These are phyloP conservation scores for Aspergillus thermomutatus DNA, from an alignment of 2,329 filamentous ascomycete genomes.

Conservation along the genomic window DNA sequence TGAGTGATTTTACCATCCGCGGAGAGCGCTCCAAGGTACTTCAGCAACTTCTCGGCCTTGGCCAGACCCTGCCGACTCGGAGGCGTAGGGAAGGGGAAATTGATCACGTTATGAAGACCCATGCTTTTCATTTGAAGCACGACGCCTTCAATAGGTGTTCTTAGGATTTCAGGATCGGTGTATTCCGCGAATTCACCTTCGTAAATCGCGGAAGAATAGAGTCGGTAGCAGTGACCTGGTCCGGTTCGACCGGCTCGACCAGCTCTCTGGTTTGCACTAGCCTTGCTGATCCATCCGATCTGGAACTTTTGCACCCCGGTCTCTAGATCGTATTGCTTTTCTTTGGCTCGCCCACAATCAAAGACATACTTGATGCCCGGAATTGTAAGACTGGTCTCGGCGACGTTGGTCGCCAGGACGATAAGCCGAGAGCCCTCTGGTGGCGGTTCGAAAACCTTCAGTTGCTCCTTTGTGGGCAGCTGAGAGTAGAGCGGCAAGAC, in stretches of 20 bases:
- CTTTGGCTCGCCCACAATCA: slow-evolving; percentile 88
- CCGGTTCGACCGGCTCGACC: slow-evolving; percentile 94
- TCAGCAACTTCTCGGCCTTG: slow-evolving; percentile 81
- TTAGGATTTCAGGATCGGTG: slow-evolving; percentile 79
- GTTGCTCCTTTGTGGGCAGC: slow-evolving; percentile 83
- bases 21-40: slow-evolving; percentile 78
- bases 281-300: slow-evolving; percentile 95
- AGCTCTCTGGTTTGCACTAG: slow-evolving; percentile 84
- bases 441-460: slow-evolving; percentile 81
- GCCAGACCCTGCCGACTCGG: slow-evolving; percentile 72
- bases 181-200: slow-evolving; percentile 83
- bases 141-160: slow-evolving; percentile 88
- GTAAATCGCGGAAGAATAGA: slow-evolving; percentile 93
- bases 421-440: slow-evolving; percentile 82
- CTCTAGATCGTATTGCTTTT: slow-evolving; percentile 79
- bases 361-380: slow-evolving; percentile 95
- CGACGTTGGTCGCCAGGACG: slow-evolving; percentile 91
- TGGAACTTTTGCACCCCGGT: slow-evolving; percentile 96
- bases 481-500: slow-evolving; percentile 93
- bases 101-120: slow-evolving; percentile 83
- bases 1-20: slow-evolving; percentile 70
- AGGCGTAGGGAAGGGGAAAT: slow-evolving; percentile 93
- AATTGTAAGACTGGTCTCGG: slow-evolving; percentile 95
- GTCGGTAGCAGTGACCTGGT: slow-evolving; percentile 88
- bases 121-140: slow-evolving; percentile 94